A percentile compares a stretch with the other conserved stretches of the same genome.
Conservation (phyloP, 2,329 filamentous ascomycete species). For the Fusarium decemcellulare region DNA sequence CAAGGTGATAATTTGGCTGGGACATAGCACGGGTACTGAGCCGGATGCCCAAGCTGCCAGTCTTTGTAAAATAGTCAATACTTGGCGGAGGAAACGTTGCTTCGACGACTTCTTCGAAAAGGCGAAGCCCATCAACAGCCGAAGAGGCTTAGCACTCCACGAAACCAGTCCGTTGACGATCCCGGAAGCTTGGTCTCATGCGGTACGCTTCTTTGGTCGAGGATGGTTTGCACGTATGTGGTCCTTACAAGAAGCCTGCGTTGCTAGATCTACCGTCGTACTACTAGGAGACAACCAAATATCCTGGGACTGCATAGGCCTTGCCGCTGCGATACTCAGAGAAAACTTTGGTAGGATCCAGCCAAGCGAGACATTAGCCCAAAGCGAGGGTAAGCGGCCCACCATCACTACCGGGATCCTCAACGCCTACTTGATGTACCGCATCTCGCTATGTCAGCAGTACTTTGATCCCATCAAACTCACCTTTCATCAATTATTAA, state of each 20-base stretch:
- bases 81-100: conserved; percentile 2
- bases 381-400: neutral
- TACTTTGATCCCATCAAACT: neutral
- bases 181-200: conserved; percentile 1
- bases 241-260: conserved; percentile 9
- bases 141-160: neutral
- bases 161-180: neutral
- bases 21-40: neutral
- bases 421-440: conserved; percentile 14
- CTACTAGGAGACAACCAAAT: neutral
- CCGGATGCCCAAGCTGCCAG: neutral
- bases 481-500: neutral
- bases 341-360: conserved; percentile 7
- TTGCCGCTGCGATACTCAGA: conserved; percentile 8
- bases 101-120: neutral
- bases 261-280: neutral
- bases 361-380: neutral
- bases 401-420: conserved; percentile 2
- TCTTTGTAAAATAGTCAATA: conserved; percentile 1
- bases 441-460: conserved; percentile 6
- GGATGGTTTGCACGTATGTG: conserved; percentile 8
- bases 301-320: conserved; percentile 7
- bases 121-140: neutral
- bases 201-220: conserved; percentile 4
- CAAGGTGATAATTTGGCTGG: neutral